phyloP scores from a whole-genome alignment of 805 yeast species.

The Pichia phayaonensis region DNA sequence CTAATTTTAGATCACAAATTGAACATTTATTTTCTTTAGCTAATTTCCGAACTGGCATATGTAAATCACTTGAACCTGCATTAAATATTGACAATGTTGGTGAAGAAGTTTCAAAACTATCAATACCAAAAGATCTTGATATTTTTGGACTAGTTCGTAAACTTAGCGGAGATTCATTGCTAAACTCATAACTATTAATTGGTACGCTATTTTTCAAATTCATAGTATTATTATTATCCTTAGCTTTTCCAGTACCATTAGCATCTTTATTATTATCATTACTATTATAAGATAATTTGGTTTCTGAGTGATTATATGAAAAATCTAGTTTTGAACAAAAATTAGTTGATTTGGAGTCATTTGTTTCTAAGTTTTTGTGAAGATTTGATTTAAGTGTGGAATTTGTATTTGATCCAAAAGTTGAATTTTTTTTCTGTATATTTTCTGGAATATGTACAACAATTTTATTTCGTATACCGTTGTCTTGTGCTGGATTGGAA shows the following conservation, averaged over 20 bases:
- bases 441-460: background rate
- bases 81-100: background rate
- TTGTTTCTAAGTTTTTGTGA: background rate
- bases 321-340: background rate
- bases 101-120: background rate
- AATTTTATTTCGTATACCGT: background rate
- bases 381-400: too few species aligned
- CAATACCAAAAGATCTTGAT: background rate
- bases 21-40: constrained; percentile 13
- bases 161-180: background rate
- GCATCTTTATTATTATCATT: background rate
- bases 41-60: background rate
- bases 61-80: background rate
- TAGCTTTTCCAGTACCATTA: background rate
- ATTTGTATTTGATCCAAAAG: background rate
- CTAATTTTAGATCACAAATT: constrained; percentile 45
- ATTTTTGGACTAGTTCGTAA: background rate
- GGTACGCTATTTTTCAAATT: too few species aligned
- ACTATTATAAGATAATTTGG: background rate
- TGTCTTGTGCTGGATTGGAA: background rate
- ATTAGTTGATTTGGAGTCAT: background rate
- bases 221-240: too few species aligned
- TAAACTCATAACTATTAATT: too few species aligned
- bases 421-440: background rate
- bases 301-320: background rate